phyloP scores from a whole-genome alignment of 1,284 basidiomycete species.

The Exobasidium rhododendri region DNA sequence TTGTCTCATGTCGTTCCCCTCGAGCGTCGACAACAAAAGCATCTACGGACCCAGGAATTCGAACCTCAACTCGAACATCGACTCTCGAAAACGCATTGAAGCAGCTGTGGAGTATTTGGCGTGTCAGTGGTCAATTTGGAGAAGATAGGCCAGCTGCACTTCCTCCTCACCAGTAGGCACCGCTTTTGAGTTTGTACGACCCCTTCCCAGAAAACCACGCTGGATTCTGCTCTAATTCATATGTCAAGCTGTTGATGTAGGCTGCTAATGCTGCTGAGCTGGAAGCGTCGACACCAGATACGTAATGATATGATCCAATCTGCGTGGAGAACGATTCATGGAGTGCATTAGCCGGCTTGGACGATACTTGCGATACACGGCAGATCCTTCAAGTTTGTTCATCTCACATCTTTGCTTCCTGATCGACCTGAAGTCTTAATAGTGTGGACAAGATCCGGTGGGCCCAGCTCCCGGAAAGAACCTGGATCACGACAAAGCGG shows the following conservation, averaged over 20 bases:
- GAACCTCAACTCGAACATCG: constrained; percentile 94
- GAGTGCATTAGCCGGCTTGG: no score
- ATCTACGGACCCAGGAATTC: constrained; percentile 93
- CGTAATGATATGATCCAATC: constrained; percentile 52
- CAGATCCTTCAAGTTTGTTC: no score
- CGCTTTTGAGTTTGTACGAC: constrained; percentile 88
- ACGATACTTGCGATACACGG: no score
- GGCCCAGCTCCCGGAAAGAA: constrained; percentile 91
- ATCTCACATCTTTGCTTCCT: constrained; percentile 79
- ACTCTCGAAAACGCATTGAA: constrained; percentile 98
- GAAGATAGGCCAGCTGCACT: neutral
- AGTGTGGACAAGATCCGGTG: constrained; percentile 93
- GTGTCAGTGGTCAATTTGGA: neutral
- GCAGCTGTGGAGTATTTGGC: constrained; percentile 58
- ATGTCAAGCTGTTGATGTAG: constrained; percentile 95
- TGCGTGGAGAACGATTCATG: no score
- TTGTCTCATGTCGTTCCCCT: constrained; percentile 89
- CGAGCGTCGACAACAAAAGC: constrained; percentile 91
- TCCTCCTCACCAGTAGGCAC: constrained; percentile 70
- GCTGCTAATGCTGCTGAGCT: constrained; percentile 95
- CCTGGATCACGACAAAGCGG: no score
- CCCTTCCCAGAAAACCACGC: constrained; percentile 75
- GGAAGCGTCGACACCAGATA: constrained; percentile 94
- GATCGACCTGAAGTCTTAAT: constrained; percentile 78
- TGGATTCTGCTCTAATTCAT: constrained; percentile 83